Base-by-base conservation (phyloP, 257 asterid genomes). In the Plectranthus barbatus region DNA sequence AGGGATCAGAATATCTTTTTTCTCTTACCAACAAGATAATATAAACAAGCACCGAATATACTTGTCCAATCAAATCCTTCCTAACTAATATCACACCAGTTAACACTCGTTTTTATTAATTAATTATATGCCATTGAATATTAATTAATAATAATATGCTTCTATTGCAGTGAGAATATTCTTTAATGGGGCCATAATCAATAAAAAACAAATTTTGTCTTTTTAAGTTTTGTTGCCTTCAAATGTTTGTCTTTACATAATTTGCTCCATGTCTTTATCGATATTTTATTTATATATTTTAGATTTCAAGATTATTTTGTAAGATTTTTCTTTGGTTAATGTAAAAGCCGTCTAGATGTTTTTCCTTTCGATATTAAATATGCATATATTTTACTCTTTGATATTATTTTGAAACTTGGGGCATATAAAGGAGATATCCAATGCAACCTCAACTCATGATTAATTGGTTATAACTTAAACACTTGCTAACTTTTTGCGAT, bases 131-230 rank as follows among this genome's bases (percentile, higher is more conserved):
- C 11, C 36, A 55, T 47, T 50, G 19, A 29, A 52, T 3, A 26
- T 29, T 41, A 15, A 31, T 53, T 71, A 44, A 49, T 71, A 44
- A 33, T 36, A 57, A 74, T 77, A 80, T 77, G 72, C 81, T 66
- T 72, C 71, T 41, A 29, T 18, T 41, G 74, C 71, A 58, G 63
- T 9, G 34, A 33, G 86, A 69, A 77, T 81, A 81, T 81, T 68
- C 80, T 53, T 18, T 40, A 1, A 4, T 20, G 71, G 49, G 49
- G 15, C 63, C 72, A 57, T 11, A 3, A 65, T 56, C 53, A 54
- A 47, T 75, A 47, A 33, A 56, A 58, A 70, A 47, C 72, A 75
- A 71, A 48, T n/a, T 68, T 66, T 64, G 68, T 66, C 77, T 66
- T 71, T 70, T 41, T 37, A 40, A 52, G 10, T 44, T 36, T 51